Base-by-base conservation (phyloP, 176 grass and related monocot genomes). In the Pontederia paniculata region DNA sequence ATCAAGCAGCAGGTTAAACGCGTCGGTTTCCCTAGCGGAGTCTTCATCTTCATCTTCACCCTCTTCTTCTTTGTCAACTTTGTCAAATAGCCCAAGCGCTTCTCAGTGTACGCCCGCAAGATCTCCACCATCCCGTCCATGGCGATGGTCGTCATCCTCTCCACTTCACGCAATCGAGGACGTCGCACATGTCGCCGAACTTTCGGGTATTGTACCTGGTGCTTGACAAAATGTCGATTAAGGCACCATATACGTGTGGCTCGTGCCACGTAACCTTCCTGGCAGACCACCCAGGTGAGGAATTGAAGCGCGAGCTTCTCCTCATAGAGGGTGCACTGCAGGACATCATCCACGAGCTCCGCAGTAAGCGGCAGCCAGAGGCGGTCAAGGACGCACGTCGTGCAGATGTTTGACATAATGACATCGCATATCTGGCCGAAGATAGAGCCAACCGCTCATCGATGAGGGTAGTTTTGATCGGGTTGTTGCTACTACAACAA, bases 141-240 rank as follows among this genome's bases (percentile, higher is more conserved):
- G 3, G 93, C 80, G 52, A 97, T 64, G 0, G 60, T 52, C 68
- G 81, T 12, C 74, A 69, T 45, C 53, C 20, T 23, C 52, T 74
- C 70, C 93, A 78, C 71, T 97, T 97, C 86, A 97, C 88, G 71
- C 84, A 51, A 68, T 97, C 93, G 57, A 97, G 73, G 50, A 97
- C 73, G 21, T 81, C 72, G 64, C 93, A 97, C 55, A 97, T 76
- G 53, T 90, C 57, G 31, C 83, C 86, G 48, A 97, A 97, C 23
- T 84, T 82, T 45, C 69, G 74, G 53, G 69, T 48, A 78, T 84
- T 97, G 77, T 97, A 97, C n/a, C 74, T 52, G n/a, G 86, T 97
- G 69, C 83, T 76, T 10, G 86, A 97, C 64, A 97, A 81, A 55
- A 90, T 70, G 54, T 97, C 93, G 45, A 97, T 90, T 65, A 97